These are phyloP conservation scores for Termitomyces sp. DNA, from an alignment of 768 basidiomycete genomes.

Conservation along the genomic window DNA sequence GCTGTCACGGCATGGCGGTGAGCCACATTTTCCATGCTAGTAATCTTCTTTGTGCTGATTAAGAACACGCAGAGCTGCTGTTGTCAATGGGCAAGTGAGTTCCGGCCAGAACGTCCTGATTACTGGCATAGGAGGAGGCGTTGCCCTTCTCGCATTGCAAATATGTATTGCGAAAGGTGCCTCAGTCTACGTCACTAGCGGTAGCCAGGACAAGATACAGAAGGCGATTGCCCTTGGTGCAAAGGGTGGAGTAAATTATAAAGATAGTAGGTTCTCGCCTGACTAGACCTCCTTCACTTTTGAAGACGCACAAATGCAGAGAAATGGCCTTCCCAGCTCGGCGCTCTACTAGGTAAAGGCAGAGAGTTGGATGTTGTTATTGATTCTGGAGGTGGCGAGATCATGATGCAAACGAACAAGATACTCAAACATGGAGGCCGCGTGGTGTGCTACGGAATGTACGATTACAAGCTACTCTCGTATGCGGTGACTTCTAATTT, in stretches of 20 bases:
- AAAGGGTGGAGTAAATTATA: slow-evolving; percentile 74
- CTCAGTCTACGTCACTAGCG: slow-evolving; percentile 80
- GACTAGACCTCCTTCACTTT: background rate
- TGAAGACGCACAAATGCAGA: slow-evolving; percentile 22
- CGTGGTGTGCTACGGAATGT: slow-evolving; percentile 69
- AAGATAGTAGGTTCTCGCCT: slow-evolving; percentile 41
- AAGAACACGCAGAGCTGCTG: slow-evolving; percentile 44
- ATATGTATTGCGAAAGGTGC: slow-evolving; percentile 73
- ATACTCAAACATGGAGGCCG: slow-evolving; percentile 54
- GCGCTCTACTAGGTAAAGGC: slow-evolving; percentile 32
- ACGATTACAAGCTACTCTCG: slow-evolving; percentile 12
- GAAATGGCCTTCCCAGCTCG: slow-evolving; percentile 51
- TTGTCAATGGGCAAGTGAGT: slow-evolving; percentile 61
- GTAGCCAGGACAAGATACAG: slow-evolving; percentile 62
- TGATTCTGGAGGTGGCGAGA: slow-evolving; percentile 68
- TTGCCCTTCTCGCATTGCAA: slow-evolving; percentile 74
- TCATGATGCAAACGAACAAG: slow-evolving; percentile 45
- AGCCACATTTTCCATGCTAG: slow-evolving; percentile 12
- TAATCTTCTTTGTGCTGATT: background rate
- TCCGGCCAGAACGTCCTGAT: slow-evolving; percentile 72
- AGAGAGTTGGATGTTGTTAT: slow-evolving; percentile 55
- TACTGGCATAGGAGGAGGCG: slow-evolving; percentile 82
- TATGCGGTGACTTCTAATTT: background rate
- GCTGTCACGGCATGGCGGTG: slow-evolving; percentile 86
- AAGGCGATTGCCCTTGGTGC: slow-evolving; percentile 69